phyloP scores from a whole-genome alignment of 495 filamentous ascomycete genomes.

The Lepidopterella palustris region DNA sequence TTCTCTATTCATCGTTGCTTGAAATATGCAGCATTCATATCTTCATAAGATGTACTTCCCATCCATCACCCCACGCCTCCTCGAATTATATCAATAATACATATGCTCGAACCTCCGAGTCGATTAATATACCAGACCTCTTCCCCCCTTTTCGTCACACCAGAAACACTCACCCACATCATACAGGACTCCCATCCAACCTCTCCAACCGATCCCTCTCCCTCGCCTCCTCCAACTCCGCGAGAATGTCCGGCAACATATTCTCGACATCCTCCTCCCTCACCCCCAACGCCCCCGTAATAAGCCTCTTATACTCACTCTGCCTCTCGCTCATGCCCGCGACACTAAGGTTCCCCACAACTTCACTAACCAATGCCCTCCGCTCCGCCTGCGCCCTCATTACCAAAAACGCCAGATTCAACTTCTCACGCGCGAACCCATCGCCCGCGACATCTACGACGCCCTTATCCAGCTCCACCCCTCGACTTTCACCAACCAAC shows the following conservation, averaged over 20 bases:
- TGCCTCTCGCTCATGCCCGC: slow-evolving; percentile 34
- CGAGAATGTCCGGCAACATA: slow-evolving; percentile 38
- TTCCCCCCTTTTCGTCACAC: no score
- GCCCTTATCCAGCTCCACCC: no score
- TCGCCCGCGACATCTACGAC: no score
- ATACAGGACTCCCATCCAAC: slow-evolving; percentile 20
- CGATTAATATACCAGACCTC: no score
- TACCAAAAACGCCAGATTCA: slow-evolving; percentile 27
- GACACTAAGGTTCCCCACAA: slow-evolving; percentile 30
- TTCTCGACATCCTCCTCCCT: slow-evolving; percentile 38
- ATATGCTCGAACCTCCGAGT: no score
- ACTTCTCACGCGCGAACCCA: slow-evolving; percentile 18
- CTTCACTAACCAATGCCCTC: slow-evolving; percentile 26
- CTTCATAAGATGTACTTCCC: no score
- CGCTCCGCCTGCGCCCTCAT: slow-evolving; percentile 27
- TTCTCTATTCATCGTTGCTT: no score
- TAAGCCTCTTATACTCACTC: slow-evolving; percentile 35
- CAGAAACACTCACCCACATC: neutral
- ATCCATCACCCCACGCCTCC: no score
- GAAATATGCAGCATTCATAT: no score
- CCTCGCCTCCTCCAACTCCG: slow-evolving; percentile 49
- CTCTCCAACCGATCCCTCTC: slow-evolving; percentile 34
- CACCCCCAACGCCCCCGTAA: slow-evolving; percentile 37
- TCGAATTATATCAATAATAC: no score
- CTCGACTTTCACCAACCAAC: no score